A percentile compares a stretch with the other conserved stretches of the same genome.
phyloP scores from a whole-genome alignment of 768 basidiomycete genomes.

The Auricularia cornea region DNA sequence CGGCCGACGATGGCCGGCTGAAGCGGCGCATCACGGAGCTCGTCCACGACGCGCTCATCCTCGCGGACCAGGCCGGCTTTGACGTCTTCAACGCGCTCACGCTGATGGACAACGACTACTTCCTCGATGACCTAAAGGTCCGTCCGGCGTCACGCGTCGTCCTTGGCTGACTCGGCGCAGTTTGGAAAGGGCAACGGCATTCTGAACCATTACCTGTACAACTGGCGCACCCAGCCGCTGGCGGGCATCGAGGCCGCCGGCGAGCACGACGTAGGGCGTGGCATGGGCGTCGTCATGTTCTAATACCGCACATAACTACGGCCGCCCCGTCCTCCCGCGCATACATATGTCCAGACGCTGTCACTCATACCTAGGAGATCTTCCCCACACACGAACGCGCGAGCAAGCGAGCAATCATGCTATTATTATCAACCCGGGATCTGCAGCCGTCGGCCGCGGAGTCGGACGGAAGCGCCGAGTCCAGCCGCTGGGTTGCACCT shows the following conservation, averaged over 20 bases:
- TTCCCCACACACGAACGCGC: too few relatives aligned
- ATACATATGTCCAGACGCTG: too few relatives aligned
- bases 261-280: slow-evolving; percentile 36
- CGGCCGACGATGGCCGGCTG: slow-evolving; percentile 53
- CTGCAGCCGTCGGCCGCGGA: too few relatives aligned
- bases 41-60: slow-evolving; percentile 68
- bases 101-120: slow-evolving; percentile 83
- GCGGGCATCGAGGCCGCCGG: slow-evolving; percentile 58
- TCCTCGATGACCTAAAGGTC: slow-evolving; percentile 81
- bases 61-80: slow-evolving; percentile 79
- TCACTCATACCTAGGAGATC: too few relatives aligned
- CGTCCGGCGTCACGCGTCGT: slow-evolving; percentile 1
- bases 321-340: too few relatives aligned
- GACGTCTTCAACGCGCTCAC: slow-evolving; percentile 97
- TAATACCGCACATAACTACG: slow-evolving; percentile 20
- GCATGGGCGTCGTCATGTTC: slow-evolving; percentile 89
- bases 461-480: too few relatives aligned
- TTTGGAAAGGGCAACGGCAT: slow-evolving; percentile 91
- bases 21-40: slow-evolving; percentile 64
- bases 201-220: slow-evolving; percentile 89
- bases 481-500: too few relatives aligned
- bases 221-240: slow-evolving; percentile 80
- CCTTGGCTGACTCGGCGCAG: slow-evolving; percentile 29
- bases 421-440: too few relatives aligned
- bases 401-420: too few relatives aligned